Percentiles rank a stretch among this genome's conserved stretches.
Evolutionary conservation across 2,329 filamentous ascomycete species (phyloP).

Genomic region (Pseudogymnoascus pannorum): DNA sequence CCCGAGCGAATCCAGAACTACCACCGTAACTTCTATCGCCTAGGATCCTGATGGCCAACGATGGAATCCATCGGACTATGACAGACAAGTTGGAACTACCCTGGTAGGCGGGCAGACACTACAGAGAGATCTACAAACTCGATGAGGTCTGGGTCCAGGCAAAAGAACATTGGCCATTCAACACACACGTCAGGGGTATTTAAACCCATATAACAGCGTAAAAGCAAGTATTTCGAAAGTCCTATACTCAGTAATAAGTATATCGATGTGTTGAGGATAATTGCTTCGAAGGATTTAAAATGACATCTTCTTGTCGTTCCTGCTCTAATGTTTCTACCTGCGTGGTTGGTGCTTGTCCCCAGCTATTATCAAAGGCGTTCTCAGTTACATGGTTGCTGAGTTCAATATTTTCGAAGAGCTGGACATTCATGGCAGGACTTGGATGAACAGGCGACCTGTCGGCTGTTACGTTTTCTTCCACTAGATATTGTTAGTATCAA

Average conservation of each 20-base stretch:
- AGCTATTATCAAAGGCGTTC: background rate
- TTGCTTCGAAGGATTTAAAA: background rate
- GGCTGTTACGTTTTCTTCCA: background rate
- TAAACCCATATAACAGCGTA: background rate
- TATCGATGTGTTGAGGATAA: background rate
- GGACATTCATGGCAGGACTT: background rate
- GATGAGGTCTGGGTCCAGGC: slow-evolving; percentile 16
- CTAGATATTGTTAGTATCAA: background rate
- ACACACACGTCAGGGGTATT: background rate
- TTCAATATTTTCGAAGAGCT: background rate
- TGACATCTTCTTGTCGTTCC: background rate
- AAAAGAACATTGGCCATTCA: slow-evolving; percentile 2
- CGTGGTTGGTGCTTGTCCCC: background rate
- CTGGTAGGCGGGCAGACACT: slow-evolving; percentile 20
- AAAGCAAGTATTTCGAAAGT: background rate
- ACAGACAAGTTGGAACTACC: slow-evolving; percentile 18
- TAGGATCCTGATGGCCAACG: slow-evolving; percentile 14
- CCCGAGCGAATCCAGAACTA: background rate
- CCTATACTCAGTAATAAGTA: background rate
- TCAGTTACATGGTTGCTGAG: background rate
- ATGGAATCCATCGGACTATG: slow-evolving; percentile 16
- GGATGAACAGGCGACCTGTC: background rate
- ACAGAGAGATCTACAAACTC: slow-evolving; percentile 20
- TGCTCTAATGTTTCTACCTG: background rate
- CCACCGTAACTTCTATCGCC: slow-evolving; percentile 15